phyloP scores from a whole-genome alignment of 768 basidiomycete genomes.

The Tylopilus cervinicoccineus region DNA sequence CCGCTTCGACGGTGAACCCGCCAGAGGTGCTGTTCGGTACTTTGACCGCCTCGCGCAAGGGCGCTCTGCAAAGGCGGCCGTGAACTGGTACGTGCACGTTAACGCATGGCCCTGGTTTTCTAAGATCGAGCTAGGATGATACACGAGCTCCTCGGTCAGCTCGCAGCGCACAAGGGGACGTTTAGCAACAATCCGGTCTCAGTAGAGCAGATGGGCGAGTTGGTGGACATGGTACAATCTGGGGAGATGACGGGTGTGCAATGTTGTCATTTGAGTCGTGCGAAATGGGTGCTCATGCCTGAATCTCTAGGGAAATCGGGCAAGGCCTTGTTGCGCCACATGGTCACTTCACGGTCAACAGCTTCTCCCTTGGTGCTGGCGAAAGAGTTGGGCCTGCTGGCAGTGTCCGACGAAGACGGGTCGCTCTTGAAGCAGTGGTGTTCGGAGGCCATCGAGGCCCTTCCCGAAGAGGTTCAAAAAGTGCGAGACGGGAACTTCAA shows the following conservation, averaged over 20 bases:
- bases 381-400: slow-evolving; percentile 43
- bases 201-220: slow-evolving; percentile 60
- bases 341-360: slow-evolving; percentile 46
- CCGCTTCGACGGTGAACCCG: slow-evolving; percentile 53
- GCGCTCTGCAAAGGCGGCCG: slow-evolving; percentile 64
- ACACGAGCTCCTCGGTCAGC: slow-evolving; percentile 81
- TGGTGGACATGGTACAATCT: slow-evolving; percentile 71
- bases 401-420: slow-evolving; percentile 32
- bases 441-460: slow-evolving; percentile 53
- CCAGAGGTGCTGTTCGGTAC: slow-evolving; percentile 61
- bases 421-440: slow-evolving; percentile 53
- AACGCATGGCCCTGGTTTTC: not conserved
- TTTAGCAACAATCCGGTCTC: slow-evolving; percentile 60
- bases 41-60: slow-evolving; percentile 65
- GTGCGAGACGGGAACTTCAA: slow-evolving; percentile 62
- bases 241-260: slow-evolving; percentile 64
- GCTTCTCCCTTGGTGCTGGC: slow-evolving; percentile 44
- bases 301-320: slow-evolving; percentile 63
- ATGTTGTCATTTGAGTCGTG: not conserved
- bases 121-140: slow-evolving; percentile 60
- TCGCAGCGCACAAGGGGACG: slow-evolving; percentile 54
- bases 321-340: slow-evolving; percentile 68
- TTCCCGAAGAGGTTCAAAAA: slow-evolving; percentile 65
- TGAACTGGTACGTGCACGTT: slow-evolving; percentile 69
- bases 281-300: not conserved